A percentile compares a stretch with the other conserved stretches of the same genome.
Conservation (phyloP, 805 yeast species). For the Saccharomycopsis oosterbeekiorum region DNA sequence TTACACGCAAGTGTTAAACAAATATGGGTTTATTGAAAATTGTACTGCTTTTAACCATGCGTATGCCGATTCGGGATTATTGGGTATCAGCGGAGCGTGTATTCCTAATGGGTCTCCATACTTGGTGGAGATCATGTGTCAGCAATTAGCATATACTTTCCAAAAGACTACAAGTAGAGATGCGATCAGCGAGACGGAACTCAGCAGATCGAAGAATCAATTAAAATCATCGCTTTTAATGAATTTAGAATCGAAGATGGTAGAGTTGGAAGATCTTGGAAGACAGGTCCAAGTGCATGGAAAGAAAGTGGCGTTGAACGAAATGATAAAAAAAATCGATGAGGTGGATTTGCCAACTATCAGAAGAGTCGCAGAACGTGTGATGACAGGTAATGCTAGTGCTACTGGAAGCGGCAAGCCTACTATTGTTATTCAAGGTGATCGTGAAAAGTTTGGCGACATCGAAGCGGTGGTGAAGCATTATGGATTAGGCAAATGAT, state of each 20-base stretch:
- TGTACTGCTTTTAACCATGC: conserved; percentile 85
- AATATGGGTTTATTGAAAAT: conserved; percentile 82
- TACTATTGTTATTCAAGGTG: conserved; percentile 86
- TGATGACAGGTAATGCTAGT: conserved; percentile 56
- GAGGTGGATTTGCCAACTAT: conserved; percentile 58
- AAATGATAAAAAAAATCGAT: conserved; percentile 75
- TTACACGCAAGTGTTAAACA: conserved; percentile 84
- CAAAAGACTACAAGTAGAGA: conserved; percentile 18
- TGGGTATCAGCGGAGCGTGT: conserved; percentile 81
- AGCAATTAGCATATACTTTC: conserved; percentile 46
- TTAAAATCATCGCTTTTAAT: conserved; percentile 76
- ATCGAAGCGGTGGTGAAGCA: conserved; percentile 51
- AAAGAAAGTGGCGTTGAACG: conserved; percentile 59
- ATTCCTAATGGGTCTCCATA: conserved; percentile 80
- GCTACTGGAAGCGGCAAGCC: conserved; percentile 55
- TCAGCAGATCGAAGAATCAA: conserved; percentile 85
- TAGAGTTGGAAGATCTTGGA: conserved; percentile 92
- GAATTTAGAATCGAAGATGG: conserved; percentile 88
- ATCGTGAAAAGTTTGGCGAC: conserved; percentile 79
- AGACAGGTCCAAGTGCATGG: conserved; percentile 87
- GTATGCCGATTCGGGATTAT: conserved; percentile 81
- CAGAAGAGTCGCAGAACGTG: conserved; percentile 59
- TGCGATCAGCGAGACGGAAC: conserved; percentile 43
- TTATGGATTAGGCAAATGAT: conserved; percentile 58
- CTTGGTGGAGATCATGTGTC: conserved; percentile 68